Evolutionary conservation across 495 filamentous ascomycete species (phyloP).

Genomic region (Podospora tetraspora): DNA sequence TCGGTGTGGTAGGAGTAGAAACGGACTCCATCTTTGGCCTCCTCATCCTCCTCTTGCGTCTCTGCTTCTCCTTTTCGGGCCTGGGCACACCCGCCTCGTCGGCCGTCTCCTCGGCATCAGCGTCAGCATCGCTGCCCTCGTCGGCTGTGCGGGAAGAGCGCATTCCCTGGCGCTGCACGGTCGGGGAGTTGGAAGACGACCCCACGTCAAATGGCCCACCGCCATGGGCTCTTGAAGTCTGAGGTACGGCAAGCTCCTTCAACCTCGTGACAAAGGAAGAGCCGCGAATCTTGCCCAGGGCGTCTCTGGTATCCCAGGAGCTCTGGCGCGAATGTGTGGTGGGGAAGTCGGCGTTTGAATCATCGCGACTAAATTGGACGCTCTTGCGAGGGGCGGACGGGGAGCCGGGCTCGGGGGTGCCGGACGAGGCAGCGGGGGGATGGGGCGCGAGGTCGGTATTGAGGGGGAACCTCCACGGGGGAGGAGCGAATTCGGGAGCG

Average conservation of each 20-base stretch:
- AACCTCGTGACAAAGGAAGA: slow-evolving; percentile 64
- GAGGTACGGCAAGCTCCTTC: slow-evolving; percentile 52
- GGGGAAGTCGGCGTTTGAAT: slow-evolving; percentile 39
- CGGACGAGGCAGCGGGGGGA: not conserved
- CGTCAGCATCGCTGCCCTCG: slow-evolving; percentile 64
- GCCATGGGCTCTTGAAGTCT: slow-evolving; percentile 39
- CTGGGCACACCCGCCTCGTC: slow-evolving; percentile 48
- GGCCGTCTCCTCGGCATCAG: slow-evolving; percentile 69
- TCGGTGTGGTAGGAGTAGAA: slow-evolving; percentile 36
- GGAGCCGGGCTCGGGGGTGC: slow-evolving; percentile 20
- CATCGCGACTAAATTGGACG: slow-evolving; percentile 59
- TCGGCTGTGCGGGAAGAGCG: slow-evolving; percentile 46
- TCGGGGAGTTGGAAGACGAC: slow-evolving; percentile 41
- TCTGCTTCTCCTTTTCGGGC: slow-evolving; percentile 35
- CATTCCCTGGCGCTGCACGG: slow-evolving; percentile 39
- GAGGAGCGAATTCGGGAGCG: slow-evolving; percentile 5
- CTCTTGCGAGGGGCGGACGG: slow-evolving; percentile 32
- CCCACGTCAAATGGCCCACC: slow-evolving; percentile 23
- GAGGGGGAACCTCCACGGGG: slow-evolving; percentile 7
- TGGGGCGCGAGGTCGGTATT: slow-evolving; percentile 11
- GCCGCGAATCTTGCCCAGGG: slow-evolving; percentile 48
- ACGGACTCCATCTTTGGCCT: slow-evolving; percentile 45
- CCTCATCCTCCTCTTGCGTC: slow-evolving; percentile 52
- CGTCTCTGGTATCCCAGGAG: slow-evolving; percentile 56
- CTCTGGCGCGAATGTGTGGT: slow-evolving; percentile 46